Evolutionary conservation across 116 monocot genomes (phyloP), one percentile per base, ranked within the genome.

Genomic region (Zostera marina): DNA sequence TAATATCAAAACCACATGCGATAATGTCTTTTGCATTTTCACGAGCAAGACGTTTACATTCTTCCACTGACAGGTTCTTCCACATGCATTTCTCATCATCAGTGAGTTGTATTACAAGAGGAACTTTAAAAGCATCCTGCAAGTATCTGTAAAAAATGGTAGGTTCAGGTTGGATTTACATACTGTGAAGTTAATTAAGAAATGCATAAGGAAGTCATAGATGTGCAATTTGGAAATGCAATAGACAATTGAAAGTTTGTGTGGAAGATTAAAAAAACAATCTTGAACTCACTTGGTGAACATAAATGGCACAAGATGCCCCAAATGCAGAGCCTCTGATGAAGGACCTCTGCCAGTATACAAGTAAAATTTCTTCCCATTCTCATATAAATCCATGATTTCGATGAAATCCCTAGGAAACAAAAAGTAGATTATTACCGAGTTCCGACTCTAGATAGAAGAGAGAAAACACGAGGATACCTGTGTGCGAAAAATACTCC

Each of bases 71-170:
- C 5, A 96, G 69, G 58, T 82, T 82, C 74, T 89, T 96, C 89
- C 96, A 96, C 80, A 89, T 74, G 63, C 77, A 96, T 60, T 96
- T 96, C 64, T 96, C 96, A 73, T 96, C 96, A 70, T 96, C 89
- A 60, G 89, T 96, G 49, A 96, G 82, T 56, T 96, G 89, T 66
- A 96, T 89, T 10, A 85, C 89, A 62, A 96, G 85, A 47, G 89
- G 96, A 49, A 96, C 85, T 70, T 89, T 96, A 58, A 96, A 89
- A 51, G 76, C 89, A 77, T 94, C 94, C 66, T 96, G 96, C 81
- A 96, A 68, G 73, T 96, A 96, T 21, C 69, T 69, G 61, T 11
- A 47, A 55, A 3, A 44, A 60, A 41, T 5, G 13, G 7, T 32
- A 6, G 9, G n/a, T 1, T 11, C n/a, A n/a, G n/a, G n/a, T n/a